These are phyloP conservation scores for Phialophora expanda DNA, from an alignment of 2,329 filamentous ascomycete genomes.

Conservation along the genomic window DNA sequence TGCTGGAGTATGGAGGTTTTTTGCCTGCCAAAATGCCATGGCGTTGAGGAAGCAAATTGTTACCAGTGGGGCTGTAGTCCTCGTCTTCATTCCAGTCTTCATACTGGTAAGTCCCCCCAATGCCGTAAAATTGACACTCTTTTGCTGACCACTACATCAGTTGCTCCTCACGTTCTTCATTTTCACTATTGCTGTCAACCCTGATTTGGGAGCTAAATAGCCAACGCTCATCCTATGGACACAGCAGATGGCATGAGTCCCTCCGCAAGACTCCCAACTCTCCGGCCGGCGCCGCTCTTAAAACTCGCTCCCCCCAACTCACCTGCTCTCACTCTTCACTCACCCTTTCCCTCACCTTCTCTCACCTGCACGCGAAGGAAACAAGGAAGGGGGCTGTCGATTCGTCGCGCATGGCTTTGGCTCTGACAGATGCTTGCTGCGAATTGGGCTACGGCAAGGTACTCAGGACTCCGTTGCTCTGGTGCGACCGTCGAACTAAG, in stretches of 20 bases:
- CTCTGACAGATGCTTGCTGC: too few species aligned
- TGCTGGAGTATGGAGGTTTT: constrained; percentile 23
- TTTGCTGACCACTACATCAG: constrained; percentile 15
- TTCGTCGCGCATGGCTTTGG: too few species aligned
- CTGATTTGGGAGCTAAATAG: neutral
- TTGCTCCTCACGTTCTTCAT: constrained; percentile 21
- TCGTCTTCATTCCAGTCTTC: constrained; percentile 9
- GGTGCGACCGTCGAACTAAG: too few species aligned
- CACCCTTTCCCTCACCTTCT: too few species aligned
- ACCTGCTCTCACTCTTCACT: too few species aligned
- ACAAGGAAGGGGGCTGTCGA: too few species aligned
- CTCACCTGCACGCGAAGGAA: too few species aligned
- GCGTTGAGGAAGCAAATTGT: constrained; percentile 11
- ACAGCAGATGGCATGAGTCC: neutral
- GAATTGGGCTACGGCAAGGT: too few species aligned
- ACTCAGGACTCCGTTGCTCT: too few species aligned
- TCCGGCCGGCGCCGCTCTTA: too few species aligned
- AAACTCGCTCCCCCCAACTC: too few species aligned
- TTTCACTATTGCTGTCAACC: constrained; percentile 25
- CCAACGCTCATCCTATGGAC: neutral
- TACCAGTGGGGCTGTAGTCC: constrained; percentile 19
- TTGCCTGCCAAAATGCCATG: constrained; percentile 27
- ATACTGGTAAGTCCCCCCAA: constrained; percentile 10
- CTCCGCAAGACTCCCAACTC: neutral
- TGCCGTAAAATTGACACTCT: too few species aligned